phyloP scores from a whole-genome alignment of 1,284 basidiomycete species.

The Agroathelia rolfsii region DNA sequence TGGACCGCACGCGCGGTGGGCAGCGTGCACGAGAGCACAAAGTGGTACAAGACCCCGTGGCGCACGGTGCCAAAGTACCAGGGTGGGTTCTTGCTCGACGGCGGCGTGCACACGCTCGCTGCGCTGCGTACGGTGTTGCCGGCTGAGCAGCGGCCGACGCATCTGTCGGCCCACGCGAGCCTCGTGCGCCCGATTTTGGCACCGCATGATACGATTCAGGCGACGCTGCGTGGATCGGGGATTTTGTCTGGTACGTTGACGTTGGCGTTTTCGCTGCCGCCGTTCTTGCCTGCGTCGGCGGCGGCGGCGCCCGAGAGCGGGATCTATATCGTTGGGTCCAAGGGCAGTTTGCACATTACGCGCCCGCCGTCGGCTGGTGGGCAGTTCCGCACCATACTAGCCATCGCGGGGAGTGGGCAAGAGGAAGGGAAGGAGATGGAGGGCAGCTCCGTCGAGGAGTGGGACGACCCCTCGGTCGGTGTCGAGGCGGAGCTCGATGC shows the following conservation, averaged over 20 bases:
- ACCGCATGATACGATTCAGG: slow-evolving; percentile 69
- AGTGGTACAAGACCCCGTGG: slow-evolving; percentile 79
- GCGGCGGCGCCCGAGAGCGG: slow-evolving; percentile 24
- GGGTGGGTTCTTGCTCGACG: slow-evolving; percentile 72
- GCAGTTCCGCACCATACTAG: slow-evolving; percentile 29
- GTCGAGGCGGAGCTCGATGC: slow-evolving; percentile 49
- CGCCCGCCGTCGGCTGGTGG: slow-evolving; percentile 13
- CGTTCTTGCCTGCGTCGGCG: slow-evolving; percentile 1
- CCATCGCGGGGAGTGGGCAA: slow-evolving; percentile 30
- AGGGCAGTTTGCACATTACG: slow-evolving; percentile 48
- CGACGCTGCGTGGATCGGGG: no score
- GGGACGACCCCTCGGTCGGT: slow-evolving; percentile 38
- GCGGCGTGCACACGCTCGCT: slow-evolving; percentile 61
- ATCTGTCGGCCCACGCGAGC: slow-evolving; percentile 55
- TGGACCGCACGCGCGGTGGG: slow-evolving; percentile 51
- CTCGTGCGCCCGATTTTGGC: slow-evolving; percentile 60
- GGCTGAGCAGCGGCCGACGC: slow-evolving; percentile 30
- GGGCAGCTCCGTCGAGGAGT: slow-evolving; percentile 38
- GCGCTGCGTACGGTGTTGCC: slow-evolving; percentile 54
- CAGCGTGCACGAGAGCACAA: slow-evolving; percentile 49
- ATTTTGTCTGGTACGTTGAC: no score
- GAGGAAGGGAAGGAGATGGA: slow-evolving; percentile 31
- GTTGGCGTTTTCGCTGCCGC: slow-evolving; percentile 9
- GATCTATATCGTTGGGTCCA: slow-evolving; percentile 47
- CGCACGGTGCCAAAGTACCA: slow-evolving; percentile 81